These are phyloP conservation scores for Lepidium didymum DNA, from an alignment of 345 rosid species.

Conservation along the genomic window DNA sequence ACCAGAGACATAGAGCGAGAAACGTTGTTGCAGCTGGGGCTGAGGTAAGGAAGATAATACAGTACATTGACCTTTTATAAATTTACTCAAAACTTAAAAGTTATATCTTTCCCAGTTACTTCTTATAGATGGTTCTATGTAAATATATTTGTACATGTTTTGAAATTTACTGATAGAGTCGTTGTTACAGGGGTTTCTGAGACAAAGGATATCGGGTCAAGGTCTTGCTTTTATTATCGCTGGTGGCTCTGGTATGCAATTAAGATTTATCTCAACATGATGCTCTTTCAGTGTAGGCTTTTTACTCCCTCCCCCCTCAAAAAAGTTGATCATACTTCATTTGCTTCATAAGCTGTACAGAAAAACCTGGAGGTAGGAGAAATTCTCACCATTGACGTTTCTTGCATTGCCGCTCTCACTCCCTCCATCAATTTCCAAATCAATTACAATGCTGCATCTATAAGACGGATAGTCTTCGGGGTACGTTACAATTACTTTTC, in stretches of 20 bases:
- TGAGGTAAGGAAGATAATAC: conserved; percentile 46
- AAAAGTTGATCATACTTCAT: background rate
- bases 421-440: conserved; percentile 68
- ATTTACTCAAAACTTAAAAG: background rate
- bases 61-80: background rate
- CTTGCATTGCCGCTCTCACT: conserved; percentile 83
- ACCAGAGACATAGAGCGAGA: conserved; percentile 76
- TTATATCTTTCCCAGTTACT: conserved; percentile 1
- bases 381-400: conserved; percentile 69
- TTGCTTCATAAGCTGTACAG: conserved; percentile 66
- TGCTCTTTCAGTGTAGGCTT: background rate
- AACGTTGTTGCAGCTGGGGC: conserved; percentile 47
- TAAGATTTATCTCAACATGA: background rate
- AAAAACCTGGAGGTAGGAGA: conserved; percentile 92
- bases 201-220: conserved; percentile 85
- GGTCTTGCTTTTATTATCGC: conserved; percentile 93
- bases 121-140: background rate
- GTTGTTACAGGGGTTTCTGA: conserved; percentile 67
- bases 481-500: conserved; percentile 33
- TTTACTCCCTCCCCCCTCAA: background rate
- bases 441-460: conserved; percentile 63
- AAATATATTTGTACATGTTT: background rate
- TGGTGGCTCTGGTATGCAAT: conserved; percentile 88
- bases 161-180: background rate
- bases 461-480: conserved; percentile 86